Evolutionary conservation across 148 eudicot species (phyloP).

Genomic region (Cornus florida): DNA sequence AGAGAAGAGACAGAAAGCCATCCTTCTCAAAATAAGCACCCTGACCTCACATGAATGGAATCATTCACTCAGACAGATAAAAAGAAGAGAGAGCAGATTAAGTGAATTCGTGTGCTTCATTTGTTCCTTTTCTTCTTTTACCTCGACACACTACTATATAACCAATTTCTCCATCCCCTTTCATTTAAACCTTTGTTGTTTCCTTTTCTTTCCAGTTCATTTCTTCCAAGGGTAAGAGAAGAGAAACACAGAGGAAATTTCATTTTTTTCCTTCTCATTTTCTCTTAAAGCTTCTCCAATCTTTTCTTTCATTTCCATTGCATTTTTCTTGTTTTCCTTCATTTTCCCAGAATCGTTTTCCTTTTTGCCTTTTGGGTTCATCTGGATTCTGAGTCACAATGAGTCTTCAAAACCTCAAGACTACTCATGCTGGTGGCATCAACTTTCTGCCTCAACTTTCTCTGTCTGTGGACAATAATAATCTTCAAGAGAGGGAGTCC

Average conservation of each 20-base stretch:
- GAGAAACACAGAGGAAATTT: not conserved
- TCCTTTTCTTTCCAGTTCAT: not conserved
- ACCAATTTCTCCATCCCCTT: no score
- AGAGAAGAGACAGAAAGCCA: not conserved
- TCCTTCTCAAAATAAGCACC: slow-evolving; percentile 12
- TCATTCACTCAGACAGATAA: not conserved
- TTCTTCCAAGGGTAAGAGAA: not conserved
- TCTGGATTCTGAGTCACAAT: not conserved
- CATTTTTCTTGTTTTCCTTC: not conserved
- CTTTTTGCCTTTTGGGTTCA: not conserved
- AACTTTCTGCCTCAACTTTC: slow-evolving; percentile 16
- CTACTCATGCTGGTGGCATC: not conserved
- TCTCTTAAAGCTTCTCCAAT: not conserved
- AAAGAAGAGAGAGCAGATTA: not conserved
- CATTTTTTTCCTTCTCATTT: not conserved
- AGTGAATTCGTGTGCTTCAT: slow-evolving; percentile 26
- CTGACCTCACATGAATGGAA: slow-evolving; percentile 11
- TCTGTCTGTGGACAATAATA: not conserved
- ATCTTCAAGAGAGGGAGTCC: not conserved
- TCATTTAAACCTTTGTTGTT: not conserved
- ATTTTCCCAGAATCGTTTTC: not conserved
- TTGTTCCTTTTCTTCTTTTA: not conserved
- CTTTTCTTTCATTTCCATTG: not conserved
- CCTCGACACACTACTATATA: no score
- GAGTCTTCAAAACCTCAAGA: slow-evolving; percentile 4